A percentile compares a stretch with the other conserved stretches of the same genome.
phyloP scores from a whole-genome alignment of 371 early-diverging fungal genomes.

The Edhazardia aedis region DNA sequence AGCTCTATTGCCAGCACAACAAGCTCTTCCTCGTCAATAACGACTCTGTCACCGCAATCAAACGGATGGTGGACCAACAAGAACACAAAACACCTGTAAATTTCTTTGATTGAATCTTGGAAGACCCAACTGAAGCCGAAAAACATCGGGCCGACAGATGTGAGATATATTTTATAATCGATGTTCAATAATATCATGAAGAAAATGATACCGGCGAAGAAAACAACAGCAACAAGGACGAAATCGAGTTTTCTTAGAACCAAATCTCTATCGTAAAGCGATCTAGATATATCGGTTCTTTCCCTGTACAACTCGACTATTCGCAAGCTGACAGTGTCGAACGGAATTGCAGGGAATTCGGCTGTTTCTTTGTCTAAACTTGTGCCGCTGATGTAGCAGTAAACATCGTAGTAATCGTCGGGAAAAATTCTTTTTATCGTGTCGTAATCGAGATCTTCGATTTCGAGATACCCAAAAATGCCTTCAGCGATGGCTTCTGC shows the following conservation, averaged over 20 bases:
- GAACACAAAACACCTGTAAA: conserved; percentile 46
- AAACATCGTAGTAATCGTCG: conserved; percentile 17
- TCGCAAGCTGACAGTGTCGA: conserved; percentile 13
- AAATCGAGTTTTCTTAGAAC: conserved; percentile 37
- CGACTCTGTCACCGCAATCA: conserved; percentile 42
- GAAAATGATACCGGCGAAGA: conserved; percentile 21
- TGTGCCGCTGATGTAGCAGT: conserved; percentile 10
- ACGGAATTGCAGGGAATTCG: conserved; percentile 5
- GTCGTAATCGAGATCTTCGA: conserved; percentile 9
- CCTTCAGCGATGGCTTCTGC: conserved; percentile 27
- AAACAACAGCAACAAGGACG: conserved; percentile 22
- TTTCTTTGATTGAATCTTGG: conserved; percentile 43
- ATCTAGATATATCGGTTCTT: conserved; percentile 29
- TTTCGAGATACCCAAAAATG: conserved; percentile 30
- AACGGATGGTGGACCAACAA: conserved; percentile 41
- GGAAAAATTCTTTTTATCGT: conserved; percentile 21
- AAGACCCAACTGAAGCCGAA: conserved; percentile 46
- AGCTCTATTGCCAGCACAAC: conserved; percentile 38
- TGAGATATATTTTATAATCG: conserved; percentile 33
- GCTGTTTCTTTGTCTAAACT: conserved; percentile 1
- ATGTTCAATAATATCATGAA: conserved; percentile 34
- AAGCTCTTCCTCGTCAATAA: conserved; percentile 30
- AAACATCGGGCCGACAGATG: conserved; percentile 35
- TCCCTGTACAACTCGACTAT: conserved; percentile 19
- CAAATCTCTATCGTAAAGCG: conserved; percentile 42